phyloP scores from a whole-genome alignment of 441 rosid genomes.

The Capsella rubella region DNA sequence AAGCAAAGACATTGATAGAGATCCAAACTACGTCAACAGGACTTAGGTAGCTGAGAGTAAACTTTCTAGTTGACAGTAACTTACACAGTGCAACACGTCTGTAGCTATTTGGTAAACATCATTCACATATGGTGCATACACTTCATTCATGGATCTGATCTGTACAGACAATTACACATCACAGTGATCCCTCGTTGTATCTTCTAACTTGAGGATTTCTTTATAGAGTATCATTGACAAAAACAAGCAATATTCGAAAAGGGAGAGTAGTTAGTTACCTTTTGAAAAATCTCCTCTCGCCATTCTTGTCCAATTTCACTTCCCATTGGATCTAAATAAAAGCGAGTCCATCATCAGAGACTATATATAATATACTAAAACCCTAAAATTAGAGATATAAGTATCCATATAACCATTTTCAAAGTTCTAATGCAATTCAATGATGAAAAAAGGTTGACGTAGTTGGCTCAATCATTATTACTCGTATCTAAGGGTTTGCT shows the following conservation, averaged over 20 bases:
- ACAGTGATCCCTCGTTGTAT: no score
- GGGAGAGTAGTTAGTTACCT: background rate
- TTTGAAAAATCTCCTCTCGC: slow-evolving; percentile 11
- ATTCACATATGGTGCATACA: no score
- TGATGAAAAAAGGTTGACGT: background rate
- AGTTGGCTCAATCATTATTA: background rate
- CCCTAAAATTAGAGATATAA: background rate
- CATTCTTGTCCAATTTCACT: background rate
- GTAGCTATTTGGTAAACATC: no score
- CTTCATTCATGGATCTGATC: background rate
- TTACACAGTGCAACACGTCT: no score
- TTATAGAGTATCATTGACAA: no score
- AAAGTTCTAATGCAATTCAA: background rate
- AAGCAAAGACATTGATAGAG: no score
- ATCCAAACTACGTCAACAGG: no score
- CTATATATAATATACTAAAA: background rate
- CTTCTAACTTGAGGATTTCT: no score
- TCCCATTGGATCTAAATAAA: background rate
- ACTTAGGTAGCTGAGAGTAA: no score
- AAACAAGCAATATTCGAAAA: background rate
- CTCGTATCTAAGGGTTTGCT: background rate
- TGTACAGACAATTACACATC: no score
- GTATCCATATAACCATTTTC: background rate
- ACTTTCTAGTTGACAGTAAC: no score
- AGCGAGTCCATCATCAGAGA: background rate